Conservation (phyloP, 768 basidiomycete genomes). For the Clathrus columnatus region DNA sequence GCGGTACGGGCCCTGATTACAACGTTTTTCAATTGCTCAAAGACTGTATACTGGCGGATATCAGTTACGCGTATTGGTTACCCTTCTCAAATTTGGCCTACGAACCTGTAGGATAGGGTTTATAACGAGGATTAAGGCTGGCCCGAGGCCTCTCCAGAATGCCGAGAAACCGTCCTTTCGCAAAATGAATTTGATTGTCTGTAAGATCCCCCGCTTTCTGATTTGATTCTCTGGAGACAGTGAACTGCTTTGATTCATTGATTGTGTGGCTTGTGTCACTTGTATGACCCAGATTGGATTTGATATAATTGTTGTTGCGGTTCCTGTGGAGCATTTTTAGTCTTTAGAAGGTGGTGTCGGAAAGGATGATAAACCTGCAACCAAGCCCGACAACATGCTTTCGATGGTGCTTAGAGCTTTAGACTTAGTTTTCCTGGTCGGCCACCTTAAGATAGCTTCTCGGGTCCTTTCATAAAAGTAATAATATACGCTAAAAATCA, state of each 20-base stretch:
- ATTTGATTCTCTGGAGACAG: neutral
- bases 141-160: constrained; percentile 89
- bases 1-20: constrained; percentile 55
- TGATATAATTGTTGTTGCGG: constrained; percentile 77
- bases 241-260: constrained; percentile 26
- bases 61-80: neutral
- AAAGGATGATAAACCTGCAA: constrained; percentile 53
- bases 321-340: constrained; percentile 40
- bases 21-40: constrained; percentile 90
- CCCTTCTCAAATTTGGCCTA: neutral
- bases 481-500: constrained; percentile 68
- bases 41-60: constrained; percentile 69
- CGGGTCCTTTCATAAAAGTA: constrained; percentile 79
- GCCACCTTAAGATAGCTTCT: constrained; percentile 43
- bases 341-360: neutral
- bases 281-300: constrained; percentile 98
- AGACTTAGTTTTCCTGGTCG: constrained; percentile 32
- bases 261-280: constrained; percentile 74
- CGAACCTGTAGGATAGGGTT: constrained; percentile 77
- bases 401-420: constrained; percentile 79
- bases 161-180: constrained; percentile 69
- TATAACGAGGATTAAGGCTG: constrained; percentile 85
- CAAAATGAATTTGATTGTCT: constrained; percentile 62
- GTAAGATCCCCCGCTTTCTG: constrained; percentile 47
- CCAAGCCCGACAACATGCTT: constrained; percentile 78